A percentile compares a stretch with the other conserved stretches of the same genome.
These are phyloP conservation scores for Amphibolis antarctica DNA, from an alignment of 106 monocot species.

Conservation along the genomic window DNA sequence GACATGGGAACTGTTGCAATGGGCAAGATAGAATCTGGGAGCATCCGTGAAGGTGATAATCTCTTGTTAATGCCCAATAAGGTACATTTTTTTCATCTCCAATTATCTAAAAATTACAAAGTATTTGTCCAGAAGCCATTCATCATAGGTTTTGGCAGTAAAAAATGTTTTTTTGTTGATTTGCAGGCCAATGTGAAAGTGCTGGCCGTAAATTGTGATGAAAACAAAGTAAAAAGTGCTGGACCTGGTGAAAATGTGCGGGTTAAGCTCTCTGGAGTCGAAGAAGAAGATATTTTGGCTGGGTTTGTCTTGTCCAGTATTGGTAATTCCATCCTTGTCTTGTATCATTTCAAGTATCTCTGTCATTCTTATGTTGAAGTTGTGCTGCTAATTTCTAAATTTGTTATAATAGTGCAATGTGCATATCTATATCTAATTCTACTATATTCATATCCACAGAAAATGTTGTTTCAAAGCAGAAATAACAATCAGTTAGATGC, in stretches of 20 bases:
- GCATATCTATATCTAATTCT: too few species aligned
- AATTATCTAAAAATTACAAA: background rate
- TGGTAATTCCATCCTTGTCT: constrained; percentile 29
- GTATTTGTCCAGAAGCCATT: background rate
- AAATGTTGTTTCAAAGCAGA: too few species aligned
- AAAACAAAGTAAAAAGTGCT: constrained; percentile 47
- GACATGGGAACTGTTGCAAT: constrained; percentile 98
- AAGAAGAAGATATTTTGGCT: constrained; percentile 83
- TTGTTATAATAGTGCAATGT: too few species aligned
- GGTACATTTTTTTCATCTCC: constrained; percentile 31
- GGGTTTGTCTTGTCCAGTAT: constrained; percentile 92
- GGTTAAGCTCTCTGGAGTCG: constrained; percentile 76
- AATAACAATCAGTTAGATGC: too few species aligned
- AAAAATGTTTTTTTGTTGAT: background rate
- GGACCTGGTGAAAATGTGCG: constrained; percentile 91
- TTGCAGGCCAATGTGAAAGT: constrained; percentile 79
- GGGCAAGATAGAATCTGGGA: constrained; percentile 97
- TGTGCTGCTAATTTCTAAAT: too few species aligned
- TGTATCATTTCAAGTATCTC: background rate
- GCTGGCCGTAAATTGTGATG: constrained; percentile 61
- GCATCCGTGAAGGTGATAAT: constrained; percentile 64
- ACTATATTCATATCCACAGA: too few species aligned
- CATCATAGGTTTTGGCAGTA: background rate
- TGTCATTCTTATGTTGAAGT: too few species aligned
- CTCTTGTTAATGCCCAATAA: constrained; percentile 93